A percentile compares a stretch with the other conserved stretches of the same genome.
Evolutionary conservation across 78 protist genomes (phyloP).

Genomic region (Tieghemostelium lacteum): DNA sequence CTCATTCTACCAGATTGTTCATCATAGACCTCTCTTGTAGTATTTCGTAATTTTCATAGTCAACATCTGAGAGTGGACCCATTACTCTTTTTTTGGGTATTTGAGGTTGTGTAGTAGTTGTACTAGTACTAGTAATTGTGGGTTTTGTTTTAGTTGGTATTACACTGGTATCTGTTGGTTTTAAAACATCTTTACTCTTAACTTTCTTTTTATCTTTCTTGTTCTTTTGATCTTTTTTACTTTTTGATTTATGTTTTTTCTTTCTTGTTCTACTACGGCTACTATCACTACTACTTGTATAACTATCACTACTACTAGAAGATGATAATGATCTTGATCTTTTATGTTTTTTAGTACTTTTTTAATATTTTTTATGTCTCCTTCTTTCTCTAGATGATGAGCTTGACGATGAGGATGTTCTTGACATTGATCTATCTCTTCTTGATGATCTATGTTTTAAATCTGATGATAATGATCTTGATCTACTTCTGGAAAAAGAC

Average conservation of each 20-base stretch:
- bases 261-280: background rate
- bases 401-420: background rate
- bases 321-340: conserved; percentile 2
- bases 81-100: conserved; percentile 21
- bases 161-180: background rate
- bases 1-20: conserved; percentile 62
- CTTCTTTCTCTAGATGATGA: too few species aligned
- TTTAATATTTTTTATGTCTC: conserved; percentile 35
- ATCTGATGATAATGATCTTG: background rate
- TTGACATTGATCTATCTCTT: background rate
- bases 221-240: background rate
- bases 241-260: conserved; percentile 3
- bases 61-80: conserved; percentile 66
- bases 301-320: background rate
- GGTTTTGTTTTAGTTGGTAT: background rate
- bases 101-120: background rate
- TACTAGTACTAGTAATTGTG: background rate
- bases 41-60: conserved; percentile 31
- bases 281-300: background rate
- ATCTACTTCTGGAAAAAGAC: background rate
- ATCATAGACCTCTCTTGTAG: conserved; percentile 22
- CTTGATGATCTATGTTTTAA: background rate
- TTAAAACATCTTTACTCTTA: conserved; percentile 11
- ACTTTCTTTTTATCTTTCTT: conserved; percentile 16
- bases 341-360: background rate